Evolutionary conservation across 495 filamentous ascomycete species (phyloP), one percentile per base, ranked within the genome.

Genomic region (Aspergillus nanangensis): DNA sequence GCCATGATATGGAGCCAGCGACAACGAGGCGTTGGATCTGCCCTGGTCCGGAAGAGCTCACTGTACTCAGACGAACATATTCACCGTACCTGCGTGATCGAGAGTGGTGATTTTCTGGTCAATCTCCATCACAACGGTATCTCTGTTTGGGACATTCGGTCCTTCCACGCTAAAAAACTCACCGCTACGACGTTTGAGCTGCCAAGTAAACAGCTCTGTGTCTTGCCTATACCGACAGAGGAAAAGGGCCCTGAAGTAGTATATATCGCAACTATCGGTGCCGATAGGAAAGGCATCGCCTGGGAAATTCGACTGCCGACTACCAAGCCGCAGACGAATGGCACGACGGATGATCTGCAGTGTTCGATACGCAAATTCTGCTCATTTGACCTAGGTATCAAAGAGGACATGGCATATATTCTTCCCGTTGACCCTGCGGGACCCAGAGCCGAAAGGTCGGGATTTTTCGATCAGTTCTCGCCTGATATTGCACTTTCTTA

Each of bases 371-470:
- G 68, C 23, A 76, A 90, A 42, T 89, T 90, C 41, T 84, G 82
- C 58, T 71, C 61, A 10, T 94, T 96, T 65, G 68, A 81, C 29
- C 72, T 95, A 10, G 81, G 84, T 1, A 65, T 84, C 22, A 73
- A 81, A 8, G 86, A 89, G 44, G 86, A 91, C 45, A 65, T 96
- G 15, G 78, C 82, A 10, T 93, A 92, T 54, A 83, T 96, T 3
- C 69, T 95, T 7, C 89, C 92, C 2, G 90, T 95, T 36, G 92
- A 97, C 61, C 89, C 91, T 10, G 90, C 90, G 8, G 91, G 92
- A 19, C 79, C 84, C 10, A 71, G 78, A 36, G 74, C 81, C 10
- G 70, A 82, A 19, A 76, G 81, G 18, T 87, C 87, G n/a, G 87
- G 83, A 4, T 95, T 89, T 47, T 76, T 96, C 37, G 91, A 95